Evolutionary conservation across 2,329 filamentous ascomycete species (phyloP), one percentile per base, ranked within the genome.

Genomic region (Beauveria sp.): DNA sequence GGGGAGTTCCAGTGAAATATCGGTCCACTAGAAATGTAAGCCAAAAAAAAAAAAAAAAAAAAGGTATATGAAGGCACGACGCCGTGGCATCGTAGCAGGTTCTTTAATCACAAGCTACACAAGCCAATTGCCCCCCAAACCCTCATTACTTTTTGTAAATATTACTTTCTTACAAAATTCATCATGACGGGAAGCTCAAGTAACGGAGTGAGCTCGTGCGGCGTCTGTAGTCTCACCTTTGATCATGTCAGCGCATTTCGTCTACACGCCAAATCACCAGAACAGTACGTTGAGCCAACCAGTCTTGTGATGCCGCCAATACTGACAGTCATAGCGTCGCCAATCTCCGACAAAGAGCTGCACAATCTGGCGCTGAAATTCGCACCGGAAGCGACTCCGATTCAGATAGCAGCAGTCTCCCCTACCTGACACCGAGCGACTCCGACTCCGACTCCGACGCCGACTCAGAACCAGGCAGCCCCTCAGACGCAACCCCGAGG

Each of bases 351-450:
- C 56, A 46, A 12, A 63, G 24, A 60, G 61, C 55, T 8, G 56
- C 56, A 5, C 50, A 54, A 16, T 53, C 56, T 30, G 61, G 61
- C 50, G 56, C 61, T 43, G 55, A 63, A 12, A 60, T 60, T 10
- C 56, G 56, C 42, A 18, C 30, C 26, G n/a, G 34, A 7, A 43
- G 9, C 18, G 56, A 55, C 45, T 49, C 40, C 7, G 56, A 60
- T 10, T 60, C 54, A 1, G 60, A 62, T 7, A 54, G 50, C 42
- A 56, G 49, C 57, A 60, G 57, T 42, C 34, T 18, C 2, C 20
- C 47, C 2, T 60, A 60, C 57, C 22, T 18, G 38, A 34, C 24
- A n/a, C 16, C 34, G 30, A 30, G 42, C 40, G 57, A 50, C 5
- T 52, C 57, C 47, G 47, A 60, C 14, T 26, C 49, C 24, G 49